Evolutionary conservation across 176 grass and related monocot species (phyloP), one percentile per base, ranked within the genome.

Genomic region (Zizania latifolia): DNA sequence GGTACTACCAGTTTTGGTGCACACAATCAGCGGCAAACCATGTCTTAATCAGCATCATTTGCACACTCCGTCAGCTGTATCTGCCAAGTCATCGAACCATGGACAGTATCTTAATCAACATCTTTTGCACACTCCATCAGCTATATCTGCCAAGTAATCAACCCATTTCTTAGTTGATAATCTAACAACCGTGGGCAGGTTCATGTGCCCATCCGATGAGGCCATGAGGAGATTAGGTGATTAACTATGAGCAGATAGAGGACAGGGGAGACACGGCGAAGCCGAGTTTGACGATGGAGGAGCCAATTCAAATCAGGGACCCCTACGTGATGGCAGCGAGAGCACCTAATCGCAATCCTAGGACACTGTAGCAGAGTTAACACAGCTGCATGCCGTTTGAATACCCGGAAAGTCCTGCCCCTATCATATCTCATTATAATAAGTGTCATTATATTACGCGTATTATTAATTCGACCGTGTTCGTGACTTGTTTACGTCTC

Each of bases 311-410:
- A n/a, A n/a, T n/a, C n/a, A n/a, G n/a, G n/a, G n/a, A n/a, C n/a
- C 79, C 86, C 75, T 46, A 39, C 62, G 0, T 37, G 70, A 41
- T 19, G 75, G 75, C 81, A 88, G 80, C 68, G 70, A 65, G 80
- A 50, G 24, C 36, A 27, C 35, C 71, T 3, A 38, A 70, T 46
- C 56, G 71, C 27, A 40, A 66, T n/a, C 58, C 60, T 12, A 55
- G 23, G 9, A 29, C 2, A 35, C 26, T 62, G 78, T 17, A 31
- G 29, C 29, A 37, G 8, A 62, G 62, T 51, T 51, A n/a, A 68
- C 21, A 1, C 19, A 8, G 15, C 46, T 15, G 39, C n/a, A 48
- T 15, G 39, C n/a, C 59, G 39, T 77, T 41, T 66, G 59, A 45
- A 48, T 59, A 32, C 38, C 66, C 3, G 34, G 17, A 35, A 48